Base-by-base conservation (phyloP, 129 eudicot genomes). In the Flaveria sonorensis region DNA sequence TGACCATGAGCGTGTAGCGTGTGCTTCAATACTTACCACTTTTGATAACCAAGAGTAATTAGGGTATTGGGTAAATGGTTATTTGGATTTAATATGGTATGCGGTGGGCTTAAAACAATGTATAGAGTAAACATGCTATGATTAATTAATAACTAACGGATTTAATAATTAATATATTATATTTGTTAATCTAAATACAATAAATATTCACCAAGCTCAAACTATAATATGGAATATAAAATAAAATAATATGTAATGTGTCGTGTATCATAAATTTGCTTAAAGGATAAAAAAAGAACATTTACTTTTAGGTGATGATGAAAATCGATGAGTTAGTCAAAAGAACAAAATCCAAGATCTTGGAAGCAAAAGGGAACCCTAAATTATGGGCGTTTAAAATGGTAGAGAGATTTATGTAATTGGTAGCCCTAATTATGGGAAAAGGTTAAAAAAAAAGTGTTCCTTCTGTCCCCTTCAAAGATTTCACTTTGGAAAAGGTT, bases 331-430 rank as follows among this genome's bases (percentile, higher is more conserved):
- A 36, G 57, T 18, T 50, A 53, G 75, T 68, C 69, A 77, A 68
- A 61, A 24, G 71, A 62, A 68, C 78, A 72, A 51, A 75, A 75
- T 72, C 83, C 72, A 72, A 72, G 68, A 72, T 72, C 83, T 80
- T 80, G 83, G 83, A n/a, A 63, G 50, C 57, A 69, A 72, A 72
- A 80, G 72, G 74, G 19, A 42, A 73, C 83, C 83, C 78, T 80
- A 72, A 80, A 72, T 80, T 80, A 47, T 80, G 74, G 83, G 79
- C 74, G 68, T 63, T 60, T 36, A 59, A 64, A 74, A 67, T 72
- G 67, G 79, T 23, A 64, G 83, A 79, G 72, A 51, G 73, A 79
- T 72, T 72, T 72, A 72, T 72, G 83, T 79, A 79, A 79, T 79
- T 72, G 20, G 78, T 24, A 79, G 73, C 78, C 56, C 74, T 52